Evolutionary conservation across 768 basidiomycete species (phyloP), one percentile per base, ranked within the genome.

Genomic region (Auriscalpium orientale): DNA sequence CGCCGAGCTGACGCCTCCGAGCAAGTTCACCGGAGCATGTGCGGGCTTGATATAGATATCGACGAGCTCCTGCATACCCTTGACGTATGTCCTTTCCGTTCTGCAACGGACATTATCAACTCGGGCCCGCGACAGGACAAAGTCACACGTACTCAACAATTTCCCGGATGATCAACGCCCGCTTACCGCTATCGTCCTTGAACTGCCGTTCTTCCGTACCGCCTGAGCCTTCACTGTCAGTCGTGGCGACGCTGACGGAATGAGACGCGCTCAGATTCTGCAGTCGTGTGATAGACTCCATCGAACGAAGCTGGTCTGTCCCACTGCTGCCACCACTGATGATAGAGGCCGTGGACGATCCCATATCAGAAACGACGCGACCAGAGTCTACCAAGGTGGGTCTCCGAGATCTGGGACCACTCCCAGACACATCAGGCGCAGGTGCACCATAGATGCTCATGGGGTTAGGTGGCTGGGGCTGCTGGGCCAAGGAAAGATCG

Each of bases 1-100:
- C 59, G 75, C 76, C 9, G 87, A 83, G 16, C 85, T 79, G 12
- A 86, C 84, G 53, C 82, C 82, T 46, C 86, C 81, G 35, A 89
- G 77, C 21, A 86, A 70, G 61, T 84, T 87, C 54, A 88, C 83
- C 3, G 85, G 77, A 22, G 80, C 80, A 10, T 82, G 76, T 6
- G 88, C 86, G 46, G 94, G 93, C 66, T 84, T 87, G 72, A 98
- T 89, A 67, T 98, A 99, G 51, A 99, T 95, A 56, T 92, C 89
- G 50, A 95, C 85, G 9, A 99, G 82, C 69, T 97, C 95, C 65
- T 91, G 86, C 35, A 99, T 73, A n/a, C 92, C 89, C 60, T 87
- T 87, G 58, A 95, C 91, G 70, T 99, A 99, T 1, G 94, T 93
- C 58, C 89, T 79, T 71, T 99, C 97, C 46, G 95, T 98, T 64